These are phyloP conservation scores for Solanum lignicaule DNA, from an alignment of 257 asterid genomes.

Conservation along the genomic window DNA sequence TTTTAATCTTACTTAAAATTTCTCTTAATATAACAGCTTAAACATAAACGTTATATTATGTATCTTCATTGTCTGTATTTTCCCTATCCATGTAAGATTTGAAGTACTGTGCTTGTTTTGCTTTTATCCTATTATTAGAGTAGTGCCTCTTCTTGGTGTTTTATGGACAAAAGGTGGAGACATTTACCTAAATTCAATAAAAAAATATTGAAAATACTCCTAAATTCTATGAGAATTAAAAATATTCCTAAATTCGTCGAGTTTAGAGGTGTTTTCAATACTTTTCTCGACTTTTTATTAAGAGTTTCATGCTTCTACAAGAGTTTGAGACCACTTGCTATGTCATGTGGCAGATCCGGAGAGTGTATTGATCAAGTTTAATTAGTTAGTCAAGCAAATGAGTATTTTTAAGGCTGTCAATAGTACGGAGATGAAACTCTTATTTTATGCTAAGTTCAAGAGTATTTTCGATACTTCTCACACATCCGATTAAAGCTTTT, in stretches of 20 bases:
- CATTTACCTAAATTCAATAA: too few species aligned
- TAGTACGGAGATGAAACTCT: rapidly evolving
- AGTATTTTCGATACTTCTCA: too few species aligned
- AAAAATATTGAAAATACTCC: too few species aligned
- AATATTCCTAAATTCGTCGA: too few species aligned
- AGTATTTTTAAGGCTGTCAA: too few species aligned
- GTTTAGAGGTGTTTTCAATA: rapidly evolving
- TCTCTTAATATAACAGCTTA: not conserved
- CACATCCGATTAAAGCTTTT: too few species aligned
- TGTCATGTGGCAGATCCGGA: not conserved
- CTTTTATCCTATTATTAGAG: not conserved
- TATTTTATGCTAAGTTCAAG: too few species aligned
- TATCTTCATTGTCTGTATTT: not conserved
- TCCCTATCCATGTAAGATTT: not conserved
- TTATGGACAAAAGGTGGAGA: not conserved
- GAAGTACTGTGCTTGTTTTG: not conserved
- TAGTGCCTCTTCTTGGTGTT: not conserved
- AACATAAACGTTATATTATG: not conserved
- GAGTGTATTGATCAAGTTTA: not conserved
- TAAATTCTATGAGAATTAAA: too few species aligned
- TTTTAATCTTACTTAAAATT: too few species aligned
- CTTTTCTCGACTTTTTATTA: too few species aligned
- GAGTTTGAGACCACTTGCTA: not conserved
- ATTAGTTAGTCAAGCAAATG: too few species aligned
- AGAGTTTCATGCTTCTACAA: too few species aligned